Percentiles rank a stretch among this genome's conserved stretches.
Evolutionary conservation across 306 rosid genomes (phyloP).

Genomic region (Cicer cuneatum): DNA sequence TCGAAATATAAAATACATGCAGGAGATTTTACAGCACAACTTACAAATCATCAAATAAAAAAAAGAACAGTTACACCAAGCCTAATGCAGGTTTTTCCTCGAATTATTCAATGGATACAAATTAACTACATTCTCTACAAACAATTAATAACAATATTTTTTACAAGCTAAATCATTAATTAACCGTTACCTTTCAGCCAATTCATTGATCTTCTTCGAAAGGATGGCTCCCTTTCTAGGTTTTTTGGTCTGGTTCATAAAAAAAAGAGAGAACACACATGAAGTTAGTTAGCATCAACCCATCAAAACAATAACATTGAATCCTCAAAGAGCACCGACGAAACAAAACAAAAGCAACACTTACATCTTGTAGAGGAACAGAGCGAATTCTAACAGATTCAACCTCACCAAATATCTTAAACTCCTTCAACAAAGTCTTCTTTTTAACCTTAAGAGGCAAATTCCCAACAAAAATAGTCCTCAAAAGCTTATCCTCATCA

Average conservation of each 20-base stretch:
- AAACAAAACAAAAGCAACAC: conserved; percentile 42
- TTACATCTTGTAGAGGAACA: conserved; percentile 83
- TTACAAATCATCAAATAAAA: conserved; percentile 18
- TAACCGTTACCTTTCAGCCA: conserved; percentile 73
- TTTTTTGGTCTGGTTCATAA: conserved; percentile 68
- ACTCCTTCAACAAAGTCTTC: conserved; percentile 76
- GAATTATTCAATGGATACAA: conserved; percentile 6
- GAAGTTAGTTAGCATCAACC: conserved; percentile 15
- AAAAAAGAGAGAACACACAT: conserved; percentile 1
- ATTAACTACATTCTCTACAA: conserved; percentile 20
- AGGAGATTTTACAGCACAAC: conserved; percentile 4
- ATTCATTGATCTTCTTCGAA: conserved; percentile 69
- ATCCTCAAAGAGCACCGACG: neutral
- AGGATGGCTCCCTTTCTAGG: conserved; percentile 89
- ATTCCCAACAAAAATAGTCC: conserved; percentile 95
- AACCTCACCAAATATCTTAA: conserved; percentile 82
- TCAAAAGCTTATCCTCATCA: conserved; percentile 81
- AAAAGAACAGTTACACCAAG: conserved; percentile 7
- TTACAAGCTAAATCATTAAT: neutral
- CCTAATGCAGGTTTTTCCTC: neutral
- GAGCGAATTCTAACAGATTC: conserved; percentile 96
- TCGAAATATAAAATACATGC: conserved; percentile 19
- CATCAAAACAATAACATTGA: neutral
- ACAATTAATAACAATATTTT: conserved; percentile 18
- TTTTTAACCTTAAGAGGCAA: conserved; percentile 79